Percentiles rank a stretch among this genome's conserved stretches.
Conservation (phyloP, 306 rosid genomes). For the Boehmeria nivea region DNA sequence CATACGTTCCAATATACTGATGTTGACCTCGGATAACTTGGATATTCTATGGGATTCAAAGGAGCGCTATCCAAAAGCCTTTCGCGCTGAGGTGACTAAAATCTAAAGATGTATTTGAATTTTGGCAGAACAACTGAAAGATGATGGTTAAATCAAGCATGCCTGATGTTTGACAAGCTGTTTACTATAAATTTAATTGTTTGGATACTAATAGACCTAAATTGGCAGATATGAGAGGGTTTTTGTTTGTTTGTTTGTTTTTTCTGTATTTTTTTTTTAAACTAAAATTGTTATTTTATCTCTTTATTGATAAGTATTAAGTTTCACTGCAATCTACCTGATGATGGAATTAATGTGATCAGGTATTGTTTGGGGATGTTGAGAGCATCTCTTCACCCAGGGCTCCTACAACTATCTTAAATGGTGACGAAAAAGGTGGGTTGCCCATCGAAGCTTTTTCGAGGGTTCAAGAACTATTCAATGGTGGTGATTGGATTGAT, state of each 20-base stretch:
- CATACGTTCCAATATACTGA: slow-evolving; percentile 86
- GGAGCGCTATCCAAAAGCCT: slow-evolving; percentile 85
- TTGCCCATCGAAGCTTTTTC: slow-evolving; percentile 96
- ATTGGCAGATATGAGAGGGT: slow-evolving; percentile 4
- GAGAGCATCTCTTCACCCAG: slow-evolving; percentile 72
- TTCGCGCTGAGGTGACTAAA: slow-evolving; percentile 78
- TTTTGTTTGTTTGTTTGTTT: slow-evolving; percentile 2
- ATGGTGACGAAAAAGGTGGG: slow-evolving; percentile 96
- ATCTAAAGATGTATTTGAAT: slow-evolving; percentile 15
- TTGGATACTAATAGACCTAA: not conserved
- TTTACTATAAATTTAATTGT: not conserved
- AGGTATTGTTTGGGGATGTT: slow-evolving; percentile 95
- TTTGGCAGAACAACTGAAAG: not conserved
- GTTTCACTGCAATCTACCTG: slow-evolving; percentile 9
- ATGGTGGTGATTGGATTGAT: slow-evolving; percentile 86
- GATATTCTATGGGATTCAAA: slow-evolving; percentile 96
- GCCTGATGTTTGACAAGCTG: not conserved
- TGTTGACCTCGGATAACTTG: slow-evolving; percentile 77
- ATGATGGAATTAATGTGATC: slow-evolving; percentile 27
- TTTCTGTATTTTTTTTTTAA: not conserved
- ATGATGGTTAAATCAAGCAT: not conserved
- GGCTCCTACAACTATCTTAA: slow-evolving; percentile 67
- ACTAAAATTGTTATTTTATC: not conserved
- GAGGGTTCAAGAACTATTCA: slow-evolving; percentile 93
- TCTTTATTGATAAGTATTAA: not conserved